Evolutionary conservation across 192 early-diverging fungal genomes (phyloP).

Genomic region (Coemansia sp.): DNA sequence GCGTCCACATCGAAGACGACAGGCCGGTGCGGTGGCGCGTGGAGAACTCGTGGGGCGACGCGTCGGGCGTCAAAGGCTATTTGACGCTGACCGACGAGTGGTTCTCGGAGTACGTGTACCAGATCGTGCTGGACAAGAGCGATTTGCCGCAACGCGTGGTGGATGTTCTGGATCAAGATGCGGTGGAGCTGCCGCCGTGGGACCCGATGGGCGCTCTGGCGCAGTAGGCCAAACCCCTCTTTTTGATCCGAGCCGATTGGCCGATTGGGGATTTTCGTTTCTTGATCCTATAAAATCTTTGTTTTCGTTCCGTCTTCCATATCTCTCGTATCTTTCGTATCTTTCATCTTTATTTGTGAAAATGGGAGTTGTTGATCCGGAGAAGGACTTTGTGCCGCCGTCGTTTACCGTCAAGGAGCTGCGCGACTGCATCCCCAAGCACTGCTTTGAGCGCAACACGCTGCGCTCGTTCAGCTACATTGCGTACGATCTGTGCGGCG

Average conservation of each 20-base stretch:
- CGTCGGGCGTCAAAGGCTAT: constrained; percentile 71
- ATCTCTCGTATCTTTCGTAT: not conserved
- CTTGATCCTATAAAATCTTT: too few relatives aligned
- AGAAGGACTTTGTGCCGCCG: constrained; percentile 57
- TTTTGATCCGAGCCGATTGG: too few relatives aligned
- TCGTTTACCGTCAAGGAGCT: constrained; percentile 89
- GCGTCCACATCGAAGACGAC: constrained; percentile 66
- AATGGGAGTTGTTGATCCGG: constrained; percentile 48
- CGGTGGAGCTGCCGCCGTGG: constrained; percentile 69
- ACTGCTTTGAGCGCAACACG: constrained; percentile 88
- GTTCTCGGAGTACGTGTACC: constrained; percentile 80
- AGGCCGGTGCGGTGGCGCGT: constrained; percentile 72
- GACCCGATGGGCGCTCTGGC: constrained; percentile 79
- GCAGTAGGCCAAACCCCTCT: constrained; percentile 7
- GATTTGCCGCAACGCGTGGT: constrained; percentile 61
- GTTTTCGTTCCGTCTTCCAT: too few relatives aligned
- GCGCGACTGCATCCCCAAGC: constrained; percentile 83
- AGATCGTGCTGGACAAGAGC: constrained; percentile 71
- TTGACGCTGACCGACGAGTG: constrained; percentile 75
- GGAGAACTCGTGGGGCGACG: constrained; percentile 71
- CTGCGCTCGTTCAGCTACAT: constrained; percentile 80
- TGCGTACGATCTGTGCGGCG: constrained; percentile 69
- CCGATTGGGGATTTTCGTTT: too few relatives aligned
- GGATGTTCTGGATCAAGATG: constrained; percentile 63
- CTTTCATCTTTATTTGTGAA: constrained; percentile 6